Evolutionary conservation across 805 yeast species (phyloP), one percentile per base, ranked within the genome.

Genomic region (Starmerella apicola): DNA sequence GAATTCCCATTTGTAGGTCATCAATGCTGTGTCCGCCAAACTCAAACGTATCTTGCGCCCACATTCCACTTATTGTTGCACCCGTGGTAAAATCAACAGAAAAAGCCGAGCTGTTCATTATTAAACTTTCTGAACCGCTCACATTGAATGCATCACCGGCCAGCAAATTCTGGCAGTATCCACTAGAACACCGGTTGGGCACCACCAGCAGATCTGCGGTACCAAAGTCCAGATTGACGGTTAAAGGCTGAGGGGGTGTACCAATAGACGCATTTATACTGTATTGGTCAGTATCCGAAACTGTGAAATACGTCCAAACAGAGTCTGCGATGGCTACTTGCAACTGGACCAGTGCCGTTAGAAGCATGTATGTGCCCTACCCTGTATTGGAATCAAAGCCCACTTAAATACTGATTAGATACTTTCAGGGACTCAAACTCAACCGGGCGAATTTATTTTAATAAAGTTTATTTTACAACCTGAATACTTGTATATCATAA

Each of bases 141-240:
- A 22, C 4, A 21, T 46, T 36, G 36, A 34, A 35, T 12, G 21
- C 19, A 13, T 13, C n/a, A 8, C 10, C 16, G 13, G 24, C 17
- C 9, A 13, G 17, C 5, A 20, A 32, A n/a, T 17, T 3, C 30
- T 34, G 31, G 22, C 19, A 16, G 10, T 19, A 40, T 6, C 7
- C 10, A 15, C 28, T 21, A 19, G 18, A 23, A 31, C 48, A 44
- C 15, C 24, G 28, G 4, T 41, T 43, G 28, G 37, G n/a, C 16
- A 22, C 27, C 10, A 41, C 15, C 10, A 37, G 6, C n/a, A 46
- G 27, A 16, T 46, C 49, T 16, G 50, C 48, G 5, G 49, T 34
- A 12, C 41, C 50, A 28, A 37, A 46, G 32, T 46, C 50, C 3
- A 44, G 36, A 24, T 19, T 17, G 9, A 38, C 48, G 8, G 40